Percentiles rank a stretch among this genome's conserved stretches.
phyloP scores from a whole-genome alignment of 1,284 basidiomycete species.

The Cystobasidium sp. region DNA sequence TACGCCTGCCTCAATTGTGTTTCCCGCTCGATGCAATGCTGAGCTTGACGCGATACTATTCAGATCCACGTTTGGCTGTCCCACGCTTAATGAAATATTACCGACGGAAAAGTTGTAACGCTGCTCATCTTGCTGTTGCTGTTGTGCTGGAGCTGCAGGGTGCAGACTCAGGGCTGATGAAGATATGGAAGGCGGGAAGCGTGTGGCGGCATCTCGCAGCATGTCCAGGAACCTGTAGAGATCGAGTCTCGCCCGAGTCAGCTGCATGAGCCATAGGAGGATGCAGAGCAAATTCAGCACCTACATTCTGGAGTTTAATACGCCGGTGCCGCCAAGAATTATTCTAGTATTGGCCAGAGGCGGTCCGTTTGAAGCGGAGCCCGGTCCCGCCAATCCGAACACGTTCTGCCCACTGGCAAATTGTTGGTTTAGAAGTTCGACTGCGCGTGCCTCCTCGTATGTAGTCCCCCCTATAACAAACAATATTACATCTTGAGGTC shows the following conservation, averaged over 20 bases:
- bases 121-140: conserved; percentile 58
- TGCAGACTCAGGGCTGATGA: conserved; percentile 61
- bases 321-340: conserved; percentile 85
- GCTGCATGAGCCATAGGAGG: no score
- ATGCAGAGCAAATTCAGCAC: not conserved
- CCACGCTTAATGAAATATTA: conserved; percentile 85
- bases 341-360: conserved; percentile 65
- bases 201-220: conserved; percentile 51
- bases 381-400: conserved; percentile 52
- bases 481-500: conserved; percentile 90
- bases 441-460: conserved; percentile 84
- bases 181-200: conserved; percentile 47
- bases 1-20: conserved; percentile 66
- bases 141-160: conserved; percentile 58
- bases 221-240: conserved; percentile 48
- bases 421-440: conserved; percentile 84
- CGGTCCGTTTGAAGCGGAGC: conserved; percentile 59
- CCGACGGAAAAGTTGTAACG: conserved; percentile 82
- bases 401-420: conserved; percentile 58
- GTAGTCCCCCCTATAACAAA: conserved; percentile 94
- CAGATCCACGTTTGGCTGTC: conserved; percentile 60
- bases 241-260: not conserved
- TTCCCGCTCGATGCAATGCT: conserved; percentile 75
- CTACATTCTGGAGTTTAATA: conserved; percentile 89
- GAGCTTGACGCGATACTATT: conserved; percentile 59